These are phyloP conservation scores for Dictyostelium discoideum DNA, from an alignment of 78 protist species.

Conservation along the genomic window DNA sequence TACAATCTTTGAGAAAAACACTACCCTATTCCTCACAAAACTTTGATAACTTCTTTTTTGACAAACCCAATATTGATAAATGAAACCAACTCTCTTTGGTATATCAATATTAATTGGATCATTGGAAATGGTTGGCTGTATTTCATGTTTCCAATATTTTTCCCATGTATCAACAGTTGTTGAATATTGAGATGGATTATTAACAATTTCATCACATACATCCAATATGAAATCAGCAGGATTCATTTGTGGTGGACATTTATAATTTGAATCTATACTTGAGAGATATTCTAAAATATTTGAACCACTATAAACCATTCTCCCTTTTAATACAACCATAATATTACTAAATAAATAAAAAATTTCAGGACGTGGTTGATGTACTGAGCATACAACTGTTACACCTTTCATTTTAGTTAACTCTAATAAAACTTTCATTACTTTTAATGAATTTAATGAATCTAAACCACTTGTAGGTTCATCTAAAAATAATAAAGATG, in stretches of 20 bases:
- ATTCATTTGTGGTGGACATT: slow-evolving; percentile 33
- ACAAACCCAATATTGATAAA: slow-evolving; percentile 10
- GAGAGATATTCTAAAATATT: slow-evolving; percentile 17
- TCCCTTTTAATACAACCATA: slow-evolving; percentile 39
- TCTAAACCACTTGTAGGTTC: slow-evolving; percentile 83
- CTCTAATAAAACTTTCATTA: slow-evolving; percentile 1
- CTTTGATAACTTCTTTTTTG: background rate
- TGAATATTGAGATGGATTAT: background rate
- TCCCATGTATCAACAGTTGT: background rate
- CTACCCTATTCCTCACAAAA: slow-evolving; percentile 5
- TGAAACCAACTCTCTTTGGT: background rate
- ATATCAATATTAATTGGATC: background rate
- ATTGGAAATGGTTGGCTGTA: background rate
- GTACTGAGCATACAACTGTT: slow-evolving; percentile 45
- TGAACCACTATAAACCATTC: slow-evolving; percentile 30
- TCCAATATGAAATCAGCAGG: slow-evolving; percentile 66
- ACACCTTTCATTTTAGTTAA: slow-evolving; percentile 52
- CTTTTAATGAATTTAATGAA: background rate
- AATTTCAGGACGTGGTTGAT: slow-evolving; percentile 70
- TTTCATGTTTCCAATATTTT: background rate
- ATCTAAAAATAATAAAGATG: slow-evolving; percentile 57
- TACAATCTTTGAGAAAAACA: background rate
- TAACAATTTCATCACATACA: background rate
- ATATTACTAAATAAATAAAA: slow-evolving; percentile 14
- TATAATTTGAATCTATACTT: background rate